phyloP scores from a whole-genome alignment of 371 early-diverging fungal species.

The Haplosporangium sp. region DNA sequence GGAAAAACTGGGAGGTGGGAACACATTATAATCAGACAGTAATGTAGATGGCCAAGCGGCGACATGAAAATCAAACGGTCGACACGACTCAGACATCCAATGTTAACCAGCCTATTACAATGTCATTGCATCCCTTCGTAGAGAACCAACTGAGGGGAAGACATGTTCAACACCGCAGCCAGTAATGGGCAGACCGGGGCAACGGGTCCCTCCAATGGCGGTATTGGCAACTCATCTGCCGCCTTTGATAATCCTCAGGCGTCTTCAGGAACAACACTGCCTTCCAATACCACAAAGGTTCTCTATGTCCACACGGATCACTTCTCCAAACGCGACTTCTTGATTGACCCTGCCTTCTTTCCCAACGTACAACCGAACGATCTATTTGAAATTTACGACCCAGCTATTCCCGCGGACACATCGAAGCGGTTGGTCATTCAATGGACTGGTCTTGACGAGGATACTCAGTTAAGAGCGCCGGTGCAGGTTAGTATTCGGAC shows the following conservation, averaged over 20 bases:
- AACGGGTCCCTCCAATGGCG: neutral
- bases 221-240: conserved; percentile 10
- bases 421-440: conserved; percentile 43
- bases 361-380: conserved; percentile 82
- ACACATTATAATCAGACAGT: no score
- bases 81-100: no score
- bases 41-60: no score
- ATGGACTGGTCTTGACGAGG: conserved; percentile 52
- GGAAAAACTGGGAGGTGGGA: no score
- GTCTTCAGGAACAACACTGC: conserved; percentile 8
- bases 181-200: no score
- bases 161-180: no score
- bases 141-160: no score
- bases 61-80: no score
- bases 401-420: conserved; percentile 47
- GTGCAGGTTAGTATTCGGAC: conserved; percentile 45
- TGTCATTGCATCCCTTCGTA: no score
- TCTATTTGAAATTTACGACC: conserved; percentile 74
- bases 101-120: no score
- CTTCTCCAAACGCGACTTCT: conserved; percentile 78
- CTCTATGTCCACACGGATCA: conserved; percentile 74
- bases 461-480: conserved; percentile 48
- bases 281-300: conserved; percentile 31
- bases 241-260: conserved; percentile 10
- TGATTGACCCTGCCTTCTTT: conserved; percentile 86